These are phyloP conservation scores for Phyllostachys edulis DNA, from an alignment of 176 grass and related monocot genomes.

Conservation along the genomic window DNA sequence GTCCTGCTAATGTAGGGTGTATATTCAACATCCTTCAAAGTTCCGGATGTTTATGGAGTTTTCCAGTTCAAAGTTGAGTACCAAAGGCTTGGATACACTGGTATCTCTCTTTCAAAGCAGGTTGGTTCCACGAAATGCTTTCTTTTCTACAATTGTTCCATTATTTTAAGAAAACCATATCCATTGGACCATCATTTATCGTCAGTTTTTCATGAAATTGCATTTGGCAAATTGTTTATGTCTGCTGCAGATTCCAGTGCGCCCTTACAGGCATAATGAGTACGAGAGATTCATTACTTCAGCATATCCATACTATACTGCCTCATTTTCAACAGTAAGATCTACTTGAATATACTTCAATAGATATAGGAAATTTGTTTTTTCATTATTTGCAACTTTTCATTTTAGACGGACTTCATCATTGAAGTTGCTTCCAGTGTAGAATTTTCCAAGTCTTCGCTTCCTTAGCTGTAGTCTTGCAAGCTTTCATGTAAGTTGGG, in stretches of 20 bases:
- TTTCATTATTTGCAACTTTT: background rate
- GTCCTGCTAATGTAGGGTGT: slow-evolving; percentile 51
- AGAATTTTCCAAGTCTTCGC: background rate
- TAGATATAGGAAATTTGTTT: background rate
- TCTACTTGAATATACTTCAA: slow-evolving; percentile 2
- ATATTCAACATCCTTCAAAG: slow-evolving; percentile 87
- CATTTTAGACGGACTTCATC: background rate
- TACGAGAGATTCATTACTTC: slow-evolving; percentile 97
- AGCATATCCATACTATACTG: slow-evolving; percentile 87
- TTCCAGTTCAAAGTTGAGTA: slow-evolving; percentile 99
- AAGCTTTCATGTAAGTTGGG: background rate
- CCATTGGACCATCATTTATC: background rate
- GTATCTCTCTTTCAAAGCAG: slow-evolving; percentile 90
- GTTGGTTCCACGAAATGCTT: slow-evolving; percentile 36
- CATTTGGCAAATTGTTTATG: slow-evolving; percentile 23
- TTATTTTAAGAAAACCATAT: background rate
- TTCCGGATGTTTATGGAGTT: slow-evolving; percentile 99
- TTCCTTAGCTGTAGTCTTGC: background rate
- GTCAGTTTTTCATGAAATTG: background rate
- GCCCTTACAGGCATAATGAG: slow-evolving; percentile 89
- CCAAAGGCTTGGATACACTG: slow-evolving; percentile 89
- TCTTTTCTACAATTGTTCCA: background rate
- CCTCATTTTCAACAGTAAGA: slow-evolving; percentile 95
- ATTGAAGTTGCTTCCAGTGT: background rate
- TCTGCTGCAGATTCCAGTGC: slow-evolving; percentile 81